phyloP scores from a whole-genome alignment of 768 basidiomycete species.

The Gymnopilus junonius region DNA sequence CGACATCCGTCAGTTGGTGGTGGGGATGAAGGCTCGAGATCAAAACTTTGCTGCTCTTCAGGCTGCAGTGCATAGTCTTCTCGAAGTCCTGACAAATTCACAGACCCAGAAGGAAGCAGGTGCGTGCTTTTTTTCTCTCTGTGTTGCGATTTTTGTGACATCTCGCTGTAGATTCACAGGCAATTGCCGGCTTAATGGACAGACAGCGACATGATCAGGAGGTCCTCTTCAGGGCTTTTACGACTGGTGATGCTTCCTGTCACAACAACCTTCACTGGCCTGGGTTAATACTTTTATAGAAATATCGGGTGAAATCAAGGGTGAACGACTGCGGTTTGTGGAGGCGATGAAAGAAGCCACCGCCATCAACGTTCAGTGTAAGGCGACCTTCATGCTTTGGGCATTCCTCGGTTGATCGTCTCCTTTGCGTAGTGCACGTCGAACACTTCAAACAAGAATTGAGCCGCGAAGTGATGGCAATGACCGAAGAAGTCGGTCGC shows the following conservation, averaged over 20 bases:
- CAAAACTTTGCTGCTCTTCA: constrained; percentile 42
- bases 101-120: constrained; percentile 27
- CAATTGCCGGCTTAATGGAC: constrained; percentile 64
- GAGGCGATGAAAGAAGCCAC: constrained; percentile 97
- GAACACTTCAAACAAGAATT: constrained; percentile 88
- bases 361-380: constrained; percentile 82
- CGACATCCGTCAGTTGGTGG: constrained; percentile 42
- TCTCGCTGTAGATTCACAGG: constrained; percentile 52
- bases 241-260: constrained; percentile 50
- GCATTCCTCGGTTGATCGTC: neutral
- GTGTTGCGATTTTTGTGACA: neutral
- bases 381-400: constrained; percentile 15
- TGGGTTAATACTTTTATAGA: constrained; percentile 43
- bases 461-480: constrained; percentile 70
- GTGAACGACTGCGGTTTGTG: constrained; percentile 84
- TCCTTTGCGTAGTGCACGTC: constrained; percentile 63
- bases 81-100: constrained; percentile 31
- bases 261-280: too few relatives aligned
- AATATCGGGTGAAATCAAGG: constrained; percentile 82
- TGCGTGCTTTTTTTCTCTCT: neutral
- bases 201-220: constrained; percentile 78
- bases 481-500: constrained; percentile 75
- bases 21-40: constrained; percentile 37
- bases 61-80: constrained; percentile 42
- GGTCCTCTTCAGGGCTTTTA: constrained; percentile 64